Conservation (phyloP, 2,329 filamentous ascomycete species). For the Bimuria novae-zelandiae region DNA sequence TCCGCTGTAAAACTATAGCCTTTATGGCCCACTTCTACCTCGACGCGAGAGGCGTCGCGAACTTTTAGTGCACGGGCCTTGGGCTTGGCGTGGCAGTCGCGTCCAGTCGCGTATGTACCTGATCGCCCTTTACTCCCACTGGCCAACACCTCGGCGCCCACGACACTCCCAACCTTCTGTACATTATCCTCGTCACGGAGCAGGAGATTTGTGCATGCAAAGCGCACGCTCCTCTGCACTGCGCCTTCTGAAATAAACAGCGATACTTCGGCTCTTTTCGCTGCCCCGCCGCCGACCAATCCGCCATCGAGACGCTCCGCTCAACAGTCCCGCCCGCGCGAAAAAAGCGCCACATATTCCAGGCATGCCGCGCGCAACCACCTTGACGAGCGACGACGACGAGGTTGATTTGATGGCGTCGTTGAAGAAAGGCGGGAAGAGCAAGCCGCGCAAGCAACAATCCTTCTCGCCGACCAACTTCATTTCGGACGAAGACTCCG, state of each 20-base stretch:
- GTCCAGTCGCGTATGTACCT: background rate
- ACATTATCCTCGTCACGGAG: background rate
- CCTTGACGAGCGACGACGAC: slow-evolving; percentile 15
- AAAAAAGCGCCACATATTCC: background rate
- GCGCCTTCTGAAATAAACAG: too few species aligned
- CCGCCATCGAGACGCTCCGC: background rate
- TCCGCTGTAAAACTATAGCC: too few species aligned
- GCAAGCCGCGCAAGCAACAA: background rate
- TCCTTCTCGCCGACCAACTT: slow-evolving; percentile 22
- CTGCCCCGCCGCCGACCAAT: background rate
- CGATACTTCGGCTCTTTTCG: background rate
- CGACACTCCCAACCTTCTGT: background rate
- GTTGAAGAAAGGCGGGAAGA: slow-evolving; percentile 23
- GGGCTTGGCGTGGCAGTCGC: background rate
- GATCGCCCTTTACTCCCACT: background rate
- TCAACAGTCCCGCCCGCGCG: background rate
- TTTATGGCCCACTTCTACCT: too few species aligned
- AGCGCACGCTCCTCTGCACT: too few species aligned
- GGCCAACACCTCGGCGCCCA: background rate
- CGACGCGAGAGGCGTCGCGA: too few species aligned
- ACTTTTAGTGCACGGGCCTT: background rate
- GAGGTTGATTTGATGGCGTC: slow-evolving; percentile 32
- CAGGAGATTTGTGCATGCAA: background rate
- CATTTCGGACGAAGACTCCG: slow-evolving; percentile 21
- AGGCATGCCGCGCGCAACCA: background rate